Base-by-base conservation (phyloP, 2,329 filamentous ascomycete genomes). In the Reticulascus tulasneorum region DNA sequence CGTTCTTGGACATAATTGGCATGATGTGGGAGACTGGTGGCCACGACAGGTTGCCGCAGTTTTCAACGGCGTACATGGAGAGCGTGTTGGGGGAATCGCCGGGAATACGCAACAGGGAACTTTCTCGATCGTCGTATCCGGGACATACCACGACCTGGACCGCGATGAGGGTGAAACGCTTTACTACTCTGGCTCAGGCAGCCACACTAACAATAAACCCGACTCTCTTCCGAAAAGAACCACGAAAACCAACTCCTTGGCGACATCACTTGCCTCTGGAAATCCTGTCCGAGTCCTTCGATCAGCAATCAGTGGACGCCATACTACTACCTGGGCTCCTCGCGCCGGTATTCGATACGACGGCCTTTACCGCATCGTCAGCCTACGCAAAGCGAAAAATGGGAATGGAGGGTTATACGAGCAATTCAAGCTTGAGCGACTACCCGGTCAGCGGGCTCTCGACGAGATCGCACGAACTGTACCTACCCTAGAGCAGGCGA, bases 51-150 rank as follows among this genome's bases (percentile, higher is more conserved):
- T 73, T 1, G 67, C 62, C 9, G 64, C 71, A 0, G 50, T 77
- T 0, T 66, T 71, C 10, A 65, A 73, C 35, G 75, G 76, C 4
- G 74, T 70, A 0, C 77, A 80, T 45, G 75, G 73, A 3, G 43
- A 54, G 1, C 42, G 58, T 0, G 60, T 71, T 47, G 66, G 57
- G 3, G 74, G 73, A 4, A 81, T 83, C 23, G 64, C 54, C 15
- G 75, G 77, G 4, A 58, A 58, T 6, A 48, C 44, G 1, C 48
- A 48, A 0, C 29, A 55, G 2, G 77, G 77, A 1, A 72, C 75
- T 0, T 73, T 63, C 30, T 77, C 71, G 0, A 67, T 81, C 23
- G 66, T 83, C 0, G 55, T 82, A 7, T 69, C 71, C 0, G 40
- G 40, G 5, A 46, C 26, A 49, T 61, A 62, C 38, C 22, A 40